A percentile compares a stretch with the other conserved stretches of the same genome.
Conservation (phyloP, 441 rosid genomes). For the Eutrema salsugineum region DNA sequence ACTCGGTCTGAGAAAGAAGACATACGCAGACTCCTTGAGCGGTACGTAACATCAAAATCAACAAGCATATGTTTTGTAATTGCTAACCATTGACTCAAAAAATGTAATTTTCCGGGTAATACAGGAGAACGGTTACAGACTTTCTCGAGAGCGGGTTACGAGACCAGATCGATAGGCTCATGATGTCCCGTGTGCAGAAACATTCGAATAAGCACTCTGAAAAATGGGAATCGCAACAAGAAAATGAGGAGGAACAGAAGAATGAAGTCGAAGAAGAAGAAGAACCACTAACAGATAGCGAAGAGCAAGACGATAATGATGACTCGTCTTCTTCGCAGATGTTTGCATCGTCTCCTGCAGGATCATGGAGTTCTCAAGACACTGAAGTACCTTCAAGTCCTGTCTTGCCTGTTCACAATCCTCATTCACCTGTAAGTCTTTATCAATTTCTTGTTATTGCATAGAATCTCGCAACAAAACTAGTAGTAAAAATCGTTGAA, state of each 20-base stretch:
- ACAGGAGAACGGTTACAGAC: conserved; percentile 80
- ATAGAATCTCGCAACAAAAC: background rate
- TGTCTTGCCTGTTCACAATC: conserved; percentile 25
- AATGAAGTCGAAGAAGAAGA: conserved; percentile 15
- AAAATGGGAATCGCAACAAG: conserved; percentile 14
- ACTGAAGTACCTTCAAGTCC: conserved; percentile 36
- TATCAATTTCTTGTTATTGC: conserved; percentile 22
- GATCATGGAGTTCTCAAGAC: conserved; percentile 60
- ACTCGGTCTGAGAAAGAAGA: conserved; percentile 52
- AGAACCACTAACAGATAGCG: background rate
- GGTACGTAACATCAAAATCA: conserved; percentile 41
- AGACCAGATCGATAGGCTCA: conserved; percentile 56
- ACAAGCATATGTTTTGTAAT: background rate
- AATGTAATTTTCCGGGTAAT: background rate
- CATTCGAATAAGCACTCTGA: conserved; percentile 30
- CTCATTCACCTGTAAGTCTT: conserved; percentile 40
- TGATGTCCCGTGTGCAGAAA: conserved; percentile 42
- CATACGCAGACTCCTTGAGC: conserved; percentile 66
- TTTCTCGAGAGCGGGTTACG: conserved; percentile 67
- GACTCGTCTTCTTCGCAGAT: conserved; percentile 32
- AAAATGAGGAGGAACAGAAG: conserved; percentile 27
- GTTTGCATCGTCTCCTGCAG: conserved; percentile 41
- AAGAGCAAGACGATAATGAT: conserved; percentile 24
- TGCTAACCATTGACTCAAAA: background rate
- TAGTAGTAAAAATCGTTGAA: background rate